phyloP scores from a whole-genome alignment of 768 basidiomycete genomes.

The Tricholoma saponaceum region DNA sequence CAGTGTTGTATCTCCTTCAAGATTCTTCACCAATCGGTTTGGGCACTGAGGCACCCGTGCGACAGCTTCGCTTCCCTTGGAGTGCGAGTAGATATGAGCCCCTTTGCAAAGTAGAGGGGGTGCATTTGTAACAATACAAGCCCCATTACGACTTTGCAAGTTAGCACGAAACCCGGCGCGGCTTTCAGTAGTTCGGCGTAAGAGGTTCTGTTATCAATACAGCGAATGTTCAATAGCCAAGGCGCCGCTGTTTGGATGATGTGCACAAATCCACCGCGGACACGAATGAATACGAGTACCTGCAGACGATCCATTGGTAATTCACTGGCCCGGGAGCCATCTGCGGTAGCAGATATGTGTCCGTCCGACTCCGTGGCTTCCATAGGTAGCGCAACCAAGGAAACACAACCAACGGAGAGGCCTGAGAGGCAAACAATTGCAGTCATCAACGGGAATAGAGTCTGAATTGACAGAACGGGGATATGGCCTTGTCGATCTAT shows the following conservation, averaged over 20 bases:
- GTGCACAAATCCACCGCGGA: neutral
- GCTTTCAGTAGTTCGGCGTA: neutral
- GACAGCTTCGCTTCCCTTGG: neutral
- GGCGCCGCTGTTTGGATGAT: neutral
- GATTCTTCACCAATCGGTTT: neutral
- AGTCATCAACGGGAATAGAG: slow-evolving; percentile 3
- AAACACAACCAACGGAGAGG: slow-evolving; percentile 17
- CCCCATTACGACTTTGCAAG: neutral
- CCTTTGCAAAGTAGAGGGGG: neutral
- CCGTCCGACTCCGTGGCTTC: slow-evolving; percentile 11
- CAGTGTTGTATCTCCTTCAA: neutral
- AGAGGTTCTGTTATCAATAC: neutral
- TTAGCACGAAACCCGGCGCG: neutral
- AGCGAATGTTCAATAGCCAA: neutral
- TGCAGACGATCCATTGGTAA: slow-evolving; percentile 6
- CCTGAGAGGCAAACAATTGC: slow-evolving; percentile 4
- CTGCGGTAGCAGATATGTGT: neutral
- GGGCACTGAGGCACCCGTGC: neutral
- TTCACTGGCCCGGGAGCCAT: slow-evolving; percentile 12
- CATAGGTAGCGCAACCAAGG: slow-evolving; percentile 14
- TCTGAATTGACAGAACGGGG: slow-evolving; percentile 1
- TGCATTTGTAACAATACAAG: neutral
- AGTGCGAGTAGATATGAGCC: neutral
- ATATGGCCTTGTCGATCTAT: neutral
- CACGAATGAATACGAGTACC: neutral